A percentile compares a stretch with the other conserved stretches of the same genome.
phyloP scores from a whole-genome alignment of 495 filamentous ascomycete species.

The Aspergillus egyptiacus region DNA sequence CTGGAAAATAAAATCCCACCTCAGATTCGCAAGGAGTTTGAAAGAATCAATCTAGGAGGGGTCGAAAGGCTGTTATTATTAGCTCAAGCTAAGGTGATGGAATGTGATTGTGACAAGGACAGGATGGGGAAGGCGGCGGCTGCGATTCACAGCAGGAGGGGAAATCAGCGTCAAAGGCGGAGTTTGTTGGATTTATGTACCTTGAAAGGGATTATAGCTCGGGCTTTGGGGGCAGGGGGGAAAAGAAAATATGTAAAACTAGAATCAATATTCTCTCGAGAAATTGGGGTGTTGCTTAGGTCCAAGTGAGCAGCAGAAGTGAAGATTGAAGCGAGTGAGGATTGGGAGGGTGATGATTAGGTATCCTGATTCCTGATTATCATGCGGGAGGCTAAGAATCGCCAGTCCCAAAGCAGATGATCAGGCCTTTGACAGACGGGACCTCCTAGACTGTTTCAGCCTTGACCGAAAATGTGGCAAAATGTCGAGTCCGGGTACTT shows the following conservation, averaged over 20 bases:
- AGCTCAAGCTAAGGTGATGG: constrained; percentile 8
- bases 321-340: constrained; percentile 6
- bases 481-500: not conserved
- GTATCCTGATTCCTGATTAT: not conserved
- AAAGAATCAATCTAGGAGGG: constrained; percentile 8
- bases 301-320: not conserved
- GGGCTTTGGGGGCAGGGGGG: no score
- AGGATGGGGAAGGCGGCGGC: constrained; percentile 14
- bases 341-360: constrained; percentile 5
- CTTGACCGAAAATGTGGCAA: constrained; percentile 1
- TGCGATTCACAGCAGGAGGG: constrained; percentile 10
- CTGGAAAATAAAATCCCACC: not conserved
- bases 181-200: no score
- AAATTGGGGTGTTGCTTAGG: not conserved
- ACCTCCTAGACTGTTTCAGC: not conserved
- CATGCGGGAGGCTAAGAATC: constrained; percentile 4
- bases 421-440: not conserved
- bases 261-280: no score
- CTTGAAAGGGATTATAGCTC: no score
- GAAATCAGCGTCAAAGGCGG: no score
- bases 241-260: no score
- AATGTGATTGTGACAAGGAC: constrained; percentile 15
- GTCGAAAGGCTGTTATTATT: constrained; percentile 9
- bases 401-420: constrained; percentile 3
- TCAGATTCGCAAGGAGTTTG: constrained; percentile 2